Percentiles rank a stretch among this genome's conserved stretches.
Evolutionary conservation across 208 protist genomes (phyloP).

Genomic region (Zelonia costaricensis): DNA sequence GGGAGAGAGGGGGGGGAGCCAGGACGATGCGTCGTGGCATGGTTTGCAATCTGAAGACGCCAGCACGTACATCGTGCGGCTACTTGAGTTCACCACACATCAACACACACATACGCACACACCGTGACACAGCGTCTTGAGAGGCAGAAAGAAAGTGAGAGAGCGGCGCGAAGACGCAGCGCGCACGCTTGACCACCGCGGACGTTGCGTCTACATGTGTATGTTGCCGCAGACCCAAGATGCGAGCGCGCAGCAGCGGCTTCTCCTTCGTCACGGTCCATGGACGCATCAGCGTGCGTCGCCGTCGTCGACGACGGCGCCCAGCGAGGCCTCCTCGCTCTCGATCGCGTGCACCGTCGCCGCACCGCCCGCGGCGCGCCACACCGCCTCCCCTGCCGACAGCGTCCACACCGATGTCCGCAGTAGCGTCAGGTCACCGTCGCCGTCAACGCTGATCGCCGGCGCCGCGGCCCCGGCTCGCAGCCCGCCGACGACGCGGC

Average conservation of each 20-base stretch:
- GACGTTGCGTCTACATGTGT: too few relatives aligned
- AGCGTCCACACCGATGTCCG: conserved; percentile 19
- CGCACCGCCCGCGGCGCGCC: background rate
- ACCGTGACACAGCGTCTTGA: background rate
- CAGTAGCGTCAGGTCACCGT: background rate
- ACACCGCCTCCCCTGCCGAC: conserved; percentile 8
- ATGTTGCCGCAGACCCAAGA: too few relatives aligned
- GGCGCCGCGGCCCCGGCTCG: background rate
- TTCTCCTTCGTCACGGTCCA: background rate
- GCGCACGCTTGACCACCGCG: too few relatives aligned
- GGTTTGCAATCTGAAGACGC: too few relatives aligned
- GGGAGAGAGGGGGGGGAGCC: background rate
- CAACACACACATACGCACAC: conserved; percentile 4
- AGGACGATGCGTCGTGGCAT: background rate
- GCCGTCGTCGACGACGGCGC: background rate
- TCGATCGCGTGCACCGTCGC: background rate
- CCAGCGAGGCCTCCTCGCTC: conserved; percentile 4
- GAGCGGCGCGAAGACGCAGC: background rate
- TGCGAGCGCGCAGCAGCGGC: background rate
- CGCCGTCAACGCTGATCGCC: conserved; percentile 2
- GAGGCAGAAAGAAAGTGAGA: conserved; percentile 7
- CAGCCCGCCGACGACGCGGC: conserved; percentile 5
- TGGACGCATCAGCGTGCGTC: too few relatives aligned
- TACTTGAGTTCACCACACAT: background rate
- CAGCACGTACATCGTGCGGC: too few relatives aligned